These are phyloP conservation scores for Gnetum montanum DNA, from an alignment of 75 land plant species.

Conservation along the genomic window DNA sequence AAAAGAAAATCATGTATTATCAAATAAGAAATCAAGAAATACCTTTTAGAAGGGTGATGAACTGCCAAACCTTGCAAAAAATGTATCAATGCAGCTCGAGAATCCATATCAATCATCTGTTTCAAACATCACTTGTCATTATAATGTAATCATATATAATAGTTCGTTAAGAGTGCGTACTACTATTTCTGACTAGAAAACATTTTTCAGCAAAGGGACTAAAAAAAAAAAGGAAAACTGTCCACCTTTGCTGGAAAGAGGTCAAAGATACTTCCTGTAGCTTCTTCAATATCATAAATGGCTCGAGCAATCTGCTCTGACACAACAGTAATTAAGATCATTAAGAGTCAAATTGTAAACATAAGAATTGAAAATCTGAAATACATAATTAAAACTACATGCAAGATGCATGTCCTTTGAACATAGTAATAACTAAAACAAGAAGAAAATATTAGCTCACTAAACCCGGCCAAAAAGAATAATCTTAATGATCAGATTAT, in stretches of 20 bases:
- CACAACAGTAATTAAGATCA: slow-evolving; percentile 9
- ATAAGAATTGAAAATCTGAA: no score
- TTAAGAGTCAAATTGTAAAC: slow-evolving; percentile 6
- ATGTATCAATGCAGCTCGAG: slow-evolving; percentile 57
- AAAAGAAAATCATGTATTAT: no score
- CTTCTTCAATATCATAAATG: slow-evolving; percentile 87
- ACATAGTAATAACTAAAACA: no score
- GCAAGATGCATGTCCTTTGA: no score
- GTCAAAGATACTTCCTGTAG: slow-evolving; percentile 73
- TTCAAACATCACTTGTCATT: slow-evolving; percentile 1
- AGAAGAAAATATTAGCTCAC: no score
- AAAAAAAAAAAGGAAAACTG: slow-evolving; percentile 5
- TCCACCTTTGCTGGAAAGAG: slow-evolving; percentile 65
- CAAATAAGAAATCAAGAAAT: background rate
- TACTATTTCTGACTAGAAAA: background rate
- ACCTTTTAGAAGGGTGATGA: slow-evolving; percentile 97
- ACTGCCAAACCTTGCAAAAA: slow-evolving; percentile 77
- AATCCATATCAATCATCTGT: slow-evolving; percentile 64
- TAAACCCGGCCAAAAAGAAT: no score
- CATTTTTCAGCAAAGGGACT: background rate
- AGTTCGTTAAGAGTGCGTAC: slow-evolving; percentile 6
- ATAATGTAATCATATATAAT: background rate
- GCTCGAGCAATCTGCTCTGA: slow-evolving; percentile 68
- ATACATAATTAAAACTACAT: no score
- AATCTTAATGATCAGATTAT: no score